Evolutionary conservation across 2,329 filamentous ascomycete species (phyloP).

Genomic region (Colletotrichum musae): DNA sequence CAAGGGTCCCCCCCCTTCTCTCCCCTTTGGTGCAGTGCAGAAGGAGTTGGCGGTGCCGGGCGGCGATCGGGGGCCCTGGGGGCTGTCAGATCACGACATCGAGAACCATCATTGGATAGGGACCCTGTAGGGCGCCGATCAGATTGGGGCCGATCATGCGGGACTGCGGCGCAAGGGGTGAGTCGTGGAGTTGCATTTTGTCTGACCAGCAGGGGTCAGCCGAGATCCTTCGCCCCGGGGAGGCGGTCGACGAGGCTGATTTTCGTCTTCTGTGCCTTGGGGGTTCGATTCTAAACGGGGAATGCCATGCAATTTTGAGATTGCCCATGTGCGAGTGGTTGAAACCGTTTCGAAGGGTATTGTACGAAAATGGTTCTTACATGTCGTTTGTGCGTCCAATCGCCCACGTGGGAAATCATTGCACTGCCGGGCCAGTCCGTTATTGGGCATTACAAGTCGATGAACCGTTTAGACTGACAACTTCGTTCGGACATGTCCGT

Average conservation of each 20-base stretch:
- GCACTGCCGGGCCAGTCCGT: not conserved
- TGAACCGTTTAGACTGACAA: not conserved
- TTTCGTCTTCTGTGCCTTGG: not conserved
- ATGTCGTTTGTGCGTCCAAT: not conserved
- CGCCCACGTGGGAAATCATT: not conserved
- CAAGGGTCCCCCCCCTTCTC: not conserved
- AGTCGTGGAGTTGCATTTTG: not conserved
- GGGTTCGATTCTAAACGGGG: not conserved
- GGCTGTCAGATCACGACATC: not conserved
- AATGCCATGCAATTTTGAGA: not conserved
- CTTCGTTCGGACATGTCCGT: constrained; percentile 9
- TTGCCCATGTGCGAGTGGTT: not conserved
- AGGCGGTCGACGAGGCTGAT: constrained; percentile 22
- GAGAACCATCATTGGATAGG: constrained; percentile 10
- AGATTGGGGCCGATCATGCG: not conserved
- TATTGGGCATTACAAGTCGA: not conserved
- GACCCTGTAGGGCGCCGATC: constrained; percentile 28
- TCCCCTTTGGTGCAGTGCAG: not conserved
- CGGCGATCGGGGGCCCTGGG: constrained; percentile 16
- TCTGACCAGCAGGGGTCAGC: constrained; percentile 13
- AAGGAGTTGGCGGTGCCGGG: constrained; percentile 2
- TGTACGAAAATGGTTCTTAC: not conserved
- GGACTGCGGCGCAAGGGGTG: not conserved
- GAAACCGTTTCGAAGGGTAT: not conserved
- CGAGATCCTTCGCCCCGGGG: constrained; percentile 19